Base-by-base conservation (phyloP, 352 stramenopile species). In the Pythium monospermum region DNA sequence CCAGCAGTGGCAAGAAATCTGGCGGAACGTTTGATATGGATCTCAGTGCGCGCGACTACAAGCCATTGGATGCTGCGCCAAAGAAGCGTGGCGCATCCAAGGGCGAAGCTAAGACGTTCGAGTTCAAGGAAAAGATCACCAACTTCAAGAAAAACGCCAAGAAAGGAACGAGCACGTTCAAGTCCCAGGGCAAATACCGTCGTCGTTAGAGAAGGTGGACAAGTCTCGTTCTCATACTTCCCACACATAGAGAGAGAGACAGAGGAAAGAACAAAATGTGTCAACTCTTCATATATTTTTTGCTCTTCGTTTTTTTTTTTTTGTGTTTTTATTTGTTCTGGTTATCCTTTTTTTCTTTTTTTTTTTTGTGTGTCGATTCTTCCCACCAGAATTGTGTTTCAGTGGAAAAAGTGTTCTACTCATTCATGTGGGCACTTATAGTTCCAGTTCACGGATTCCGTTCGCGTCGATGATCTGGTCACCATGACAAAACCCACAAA, bases 91-190 rank as follows among this genome's bases (percentile, higher is more conserved):
- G 47, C 13, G 25, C 40, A 32, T 21, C 22, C 47, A 58, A 54
- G 25, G 54, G 38, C 39, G 46, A 49, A 15, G 55, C 53, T 18
- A 89, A 80, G 60, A 83, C 76, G 23, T 94, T 89, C 54, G 81
- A 90, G 62, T 93, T 92, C 64, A 95, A 96, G 65, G 80, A 95
- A 73, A 94, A 94, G 53, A 94, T 96, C 64, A 96, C 86, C 61
- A 76, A 85, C 64, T 87, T 75, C 50, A 92, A 94, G 69, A 94
- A 92, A 66, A 76, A 95, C 52, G 80, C 83, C 23, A 96, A 97
- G 72, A 89, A 91, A 64, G 71, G 78, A 19, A 72, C 69, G 33
- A 78, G 69, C 47, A 69, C 81, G 33, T 97, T 97, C 68, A 97
- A 97, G 72, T 96, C 85, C 56, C 96, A 97, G 71, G 42, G 64